Percentiles rank a stretch among this genome's conserved stretches.
phyloP scores from a whole-genome alignment of 2,329 filamentous ascomycete species.

The Neodidymelliopsis sp. region DNA sequence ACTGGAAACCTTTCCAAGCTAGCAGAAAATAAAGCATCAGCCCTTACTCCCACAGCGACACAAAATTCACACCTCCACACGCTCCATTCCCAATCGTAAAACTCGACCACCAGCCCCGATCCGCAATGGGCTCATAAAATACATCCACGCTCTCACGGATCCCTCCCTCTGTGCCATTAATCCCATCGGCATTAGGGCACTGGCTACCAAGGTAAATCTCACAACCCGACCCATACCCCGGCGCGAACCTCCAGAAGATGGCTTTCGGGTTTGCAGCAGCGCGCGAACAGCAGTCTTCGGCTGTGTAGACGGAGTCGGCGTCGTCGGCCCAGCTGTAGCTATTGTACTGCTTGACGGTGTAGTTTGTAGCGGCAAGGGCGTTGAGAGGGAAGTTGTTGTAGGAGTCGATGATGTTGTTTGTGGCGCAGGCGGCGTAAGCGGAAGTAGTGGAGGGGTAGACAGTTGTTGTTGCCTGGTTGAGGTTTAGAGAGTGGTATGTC shows the following conservation, averaged over 20 bases:
- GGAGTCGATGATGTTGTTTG: not conserved
- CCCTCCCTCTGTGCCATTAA: not conserved
- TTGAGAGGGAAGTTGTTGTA: not conserved
- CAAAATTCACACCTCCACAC: not conserved
- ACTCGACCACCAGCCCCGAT: not conserved
- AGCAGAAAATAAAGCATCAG: too few species aligned
- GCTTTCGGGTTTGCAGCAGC: not conserved
- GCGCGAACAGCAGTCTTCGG: not conserved
- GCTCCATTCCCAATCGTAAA: not conserved
- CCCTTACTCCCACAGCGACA: constrained; percentile 1
- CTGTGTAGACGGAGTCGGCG: not conserved
- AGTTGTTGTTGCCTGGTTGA: not conserved
- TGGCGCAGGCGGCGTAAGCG: not conserved
- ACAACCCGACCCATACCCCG: not conserved
- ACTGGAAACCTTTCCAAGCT: too few species aligned
- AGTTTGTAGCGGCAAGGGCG: not conserved
- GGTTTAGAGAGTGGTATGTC: not conserved
- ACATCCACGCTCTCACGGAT: not conserved
- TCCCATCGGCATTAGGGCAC: not conserved
- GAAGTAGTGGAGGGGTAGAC: not conserved
- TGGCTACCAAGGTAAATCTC: not conserved
- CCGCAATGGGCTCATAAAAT: not conserved
- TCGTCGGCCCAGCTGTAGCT: too few species aligned
- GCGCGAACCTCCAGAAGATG: not conserved
- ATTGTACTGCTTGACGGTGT: not conserved